A percentile compares a stretch with the other conserved stretches of the same genome.
These are phyloP conservation scores for Inonotus hispidus DNA, from an alignment of 1,284 basidiomycete species.

Conservation along the genomic window DNA sequence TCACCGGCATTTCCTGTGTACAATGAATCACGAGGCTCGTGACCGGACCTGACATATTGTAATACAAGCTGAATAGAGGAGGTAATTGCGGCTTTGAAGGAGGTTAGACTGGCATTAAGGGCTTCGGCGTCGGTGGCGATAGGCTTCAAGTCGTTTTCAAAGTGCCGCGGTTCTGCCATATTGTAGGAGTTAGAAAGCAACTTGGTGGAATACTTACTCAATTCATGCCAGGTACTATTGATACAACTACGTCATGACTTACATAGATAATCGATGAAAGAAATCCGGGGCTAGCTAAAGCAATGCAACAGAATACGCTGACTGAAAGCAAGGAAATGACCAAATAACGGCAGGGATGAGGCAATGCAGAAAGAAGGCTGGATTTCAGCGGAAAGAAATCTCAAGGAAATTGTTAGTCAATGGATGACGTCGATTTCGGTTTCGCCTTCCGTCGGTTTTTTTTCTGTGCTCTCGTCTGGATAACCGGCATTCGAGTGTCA, in stretches of 20 bases:
- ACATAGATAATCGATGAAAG: no score
- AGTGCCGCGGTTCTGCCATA: conserved; percentile 3
- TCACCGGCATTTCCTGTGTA: conserved; percentile 15
- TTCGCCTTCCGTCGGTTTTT: conserved; percentile 5
- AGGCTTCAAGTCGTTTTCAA: conserved; percentile 8
- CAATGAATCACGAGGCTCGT: neutral
- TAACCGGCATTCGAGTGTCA: neutral
- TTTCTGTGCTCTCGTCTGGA: conserved; percentile 9
- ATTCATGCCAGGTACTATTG: neutral
- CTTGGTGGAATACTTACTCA: neutral
- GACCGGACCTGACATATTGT: neutral
- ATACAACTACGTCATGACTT: neutral
- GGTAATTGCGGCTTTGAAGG: conserved; percentile 7
- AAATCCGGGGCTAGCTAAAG: no score
- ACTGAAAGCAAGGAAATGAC: neutral
- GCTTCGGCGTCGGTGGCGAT: conserved; percentile 1
- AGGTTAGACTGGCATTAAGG: neutral
- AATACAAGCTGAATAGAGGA: neutral
- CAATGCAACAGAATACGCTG: neutral
- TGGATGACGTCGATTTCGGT: neutral
- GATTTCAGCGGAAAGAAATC: neutral
- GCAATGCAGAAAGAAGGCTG: neutral
- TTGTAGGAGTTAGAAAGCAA: neutral
- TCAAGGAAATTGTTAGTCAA: neutral
- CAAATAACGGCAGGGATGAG: neutral